Base-by-base conservation (phyloP, 192 early-diverging fungal genomes). In the Coemansia reversa region DNA sequence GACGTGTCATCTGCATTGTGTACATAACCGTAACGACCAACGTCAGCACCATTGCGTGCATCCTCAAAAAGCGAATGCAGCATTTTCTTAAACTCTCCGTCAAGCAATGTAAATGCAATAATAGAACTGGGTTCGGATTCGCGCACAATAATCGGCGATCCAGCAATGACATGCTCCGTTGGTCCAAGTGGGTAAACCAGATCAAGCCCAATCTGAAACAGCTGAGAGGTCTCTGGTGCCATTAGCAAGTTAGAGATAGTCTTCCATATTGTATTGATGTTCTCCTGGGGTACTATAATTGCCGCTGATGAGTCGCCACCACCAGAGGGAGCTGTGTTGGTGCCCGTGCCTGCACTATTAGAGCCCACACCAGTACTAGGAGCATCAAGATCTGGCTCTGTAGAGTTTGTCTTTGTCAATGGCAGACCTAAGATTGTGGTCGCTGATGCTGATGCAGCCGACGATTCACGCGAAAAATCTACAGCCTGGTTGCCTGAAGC, bases 121-220 rank as follows among this genome's bases (percentile, higher is more conserved):
- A 98, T 95, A 0, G 94, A 93, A 66, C 91, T 92, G 2, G 94
- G 94, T 66, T 98, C 94, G 57, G 92, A 87, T 67, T 98, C 94
- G 51, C 93, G 86, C 9, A 96, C 87, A 49, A 97, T 88, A 42
- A 97, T 86, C 19, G 83, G 83, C 2, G 94, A 95, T 52, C 92
- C 92, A 8, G 86, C 83, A 57, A 98, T 90, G 4, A 98, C 79
- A 66, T 98, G 95, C 58, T 96, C 94, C 2, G 88, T 91, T 3
- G 90, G 76, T 4, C 75, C 65, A 0, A 84, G 66, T 35, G 83
- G 83, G 22, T 81, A 81, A 28, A 70, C 70, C 58, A 84, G 58
- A 22, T 76, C 75, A 16, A 75, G 64, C 1, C 70, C 74, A 16
- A 81, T 62, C 68, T 76, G 76, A 57, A 76, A 70, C 51, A 84